Conservation (phyloP, 2,329 filamentous ascomycete species). For the Fusarium sp. region DNA sequence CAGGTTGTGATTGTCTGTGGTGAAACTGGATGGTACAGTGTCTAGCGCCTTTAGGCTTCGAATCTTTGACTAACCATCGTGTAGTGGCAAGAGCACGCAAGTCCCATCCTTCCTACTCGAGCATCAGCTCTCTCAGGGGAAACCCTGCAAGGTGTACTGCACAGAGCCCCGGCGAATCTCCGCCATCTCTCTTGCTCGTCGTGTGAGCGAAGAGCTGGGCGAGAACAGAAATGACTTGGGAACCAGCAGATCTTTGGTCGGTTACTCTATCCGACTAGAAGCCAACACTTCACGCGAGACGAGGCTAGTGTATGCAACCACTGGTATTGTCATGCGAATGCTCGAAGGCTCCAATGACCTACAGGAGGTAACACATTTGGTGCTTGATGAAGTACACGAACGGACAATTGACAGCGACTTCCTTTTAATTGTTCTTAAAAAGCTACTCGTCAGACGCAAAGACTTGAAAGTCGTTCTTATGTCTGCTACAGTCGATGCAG, state of each 20-base stretch:
- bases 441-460: constrained; percentile 78
- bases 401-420: constrained; percentile 97
- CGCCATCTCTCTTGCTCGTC: constrained; percentile 89
- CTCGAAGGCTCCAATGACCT: constrained; percentile 89
- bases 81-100: constrained; percentile 91
- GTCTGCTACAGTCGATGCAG: constrained; percentile 96
- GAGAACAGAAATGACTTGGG: constrained; percentile 86
- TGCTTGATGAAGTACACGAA: constrained; percentile 98
- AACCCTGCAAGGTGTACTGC: constrained; percentile 90
- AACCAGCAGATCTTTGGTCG: constrained; percentile 83
- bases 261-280: constrained; percentile 94
- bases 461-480: constrained; percentile 94
- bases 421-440: constrained; percentile 88
- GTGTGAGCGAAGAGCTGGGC: constrained; percentile 94
- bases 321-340: constrained; percentile 97
- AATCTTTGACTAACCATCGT: constrained; percentile 37
- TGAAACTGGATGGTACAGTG: constrained; percentile 83
- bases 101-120: constrained; percentile 95
- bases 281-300: constrained; percentile 86
- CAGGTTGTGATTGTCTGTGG: constrained; percentile 95
- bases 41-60: background rate
- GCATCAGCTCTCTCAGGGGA: constrained; percentile 83
- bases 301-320: constrained; percentile 88
- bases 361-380: constrained; percentile 88
- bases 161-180: constrained; percentile 96